Base-by-base conservation (phyloP, 768 basidiomycete genomes). In the Trametes elegans region DNA sequence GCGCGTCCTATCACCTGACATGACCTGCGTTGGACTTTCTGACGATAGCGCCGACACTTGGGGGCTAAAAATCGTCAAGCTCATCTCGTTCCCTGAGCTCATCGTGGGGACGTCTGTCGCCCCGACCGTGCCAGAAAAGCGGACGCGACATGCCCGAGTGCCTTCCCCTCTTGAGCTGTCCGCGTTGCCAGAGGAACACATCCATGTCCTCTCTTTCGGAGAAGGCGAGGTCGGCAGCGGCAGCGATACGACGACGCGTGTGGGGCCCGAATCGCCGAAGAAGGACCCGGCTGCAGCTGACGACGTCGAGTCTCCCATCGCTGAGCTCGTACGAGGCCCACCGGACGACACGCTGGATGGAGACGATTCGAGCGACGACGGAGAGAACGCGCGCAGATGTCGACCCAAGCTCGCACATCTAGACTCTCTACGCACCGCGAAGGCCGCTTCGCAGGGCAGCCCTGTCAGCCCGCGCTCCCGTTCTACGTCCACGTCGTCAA, bases 31-130 rank as follows among this genome's bases (percentile, higher is more conserved):
- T 29, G 89, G 89, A 2, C 74, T 90, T 24, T 81, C 82, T 35
- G 83, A 87, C 62, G 84, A 85, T 58, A 74, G 76, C 42, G 79
- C 83, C 29, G 84, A 88, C 53, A 77, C 80, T 44, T 91, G 89
- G 89, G 79, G 80, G 21, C 76, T 86, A 57, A 90, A 91, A 73
- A 79, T 91, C 38, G 75, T 91, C 57, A 88, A 89, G 70, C 76
- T 90, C 13, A 76, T 91, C 34, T 87, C 88, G 6, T 90, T 82
- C 66, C 86, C 87, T 0, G 87, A 89, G 56, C 76, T 90, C 49
- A 83, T 87, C 27, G 77, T n/a, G 38, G 59, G 46, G 11, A 28
- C 46, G 9, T 28, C 54, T 16, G 21, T 34, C 32, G 26, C 24
- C 28, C 28, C 53, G 29, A 24, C 27, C 27, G 40, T 31, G 18